Evolutionary conservation across 2,329 filamentous ascomycete genomes (phyloP).

Genomic region (Monosporascus sp.): DNA sequence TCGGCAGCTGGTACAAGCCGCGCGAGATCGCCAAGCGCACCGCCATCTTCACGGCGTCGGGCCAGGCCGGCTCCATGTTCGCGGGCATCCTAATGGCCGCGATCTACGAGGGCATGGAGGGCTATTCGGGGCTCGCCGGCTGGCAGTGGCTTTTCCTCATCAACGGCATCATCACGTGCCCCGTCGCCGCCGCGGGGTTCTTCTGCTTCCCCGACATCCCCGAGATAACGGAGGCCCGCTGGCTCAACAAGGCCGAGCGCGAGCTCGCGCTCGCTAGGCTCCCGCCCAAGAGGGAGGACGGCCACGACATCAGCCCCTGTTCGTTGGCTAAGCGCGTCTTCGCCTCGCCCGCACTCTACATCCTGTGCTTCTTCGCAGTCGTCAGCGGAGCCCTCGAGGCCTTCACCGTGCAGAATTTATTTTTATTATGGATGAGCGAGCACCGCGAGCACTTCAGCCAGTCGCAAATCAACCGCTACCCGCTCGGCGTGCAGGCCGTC

Average conservation of each 20-base stretch:
- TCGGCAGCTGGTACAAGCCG: constrained; percentile 27
- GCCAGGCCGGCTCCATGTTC: constrained; percentile 43
- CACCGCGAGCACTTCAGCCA: no score
- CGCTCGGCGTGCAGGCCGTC: constrained; percentile 1
- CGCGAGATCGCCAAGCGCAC: constrained; percentile 39
- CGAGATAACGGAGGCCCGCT: neutral
- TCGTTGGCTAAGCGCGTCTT: no score
- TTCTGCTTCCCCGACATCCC: constrained; percentile 28
- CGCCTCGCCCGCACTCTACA: no score
- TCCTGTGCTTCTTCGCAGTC: no score
- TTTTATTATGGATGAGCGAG: neutral
- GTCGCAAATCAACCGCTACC: neutral
- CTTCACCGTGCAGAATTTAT: constrained; percentile 7
- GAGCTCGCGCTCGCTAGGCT: no score
- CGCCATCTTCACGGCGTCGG: constrained; percentile 42
- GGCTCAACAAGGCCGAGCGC: neutral
- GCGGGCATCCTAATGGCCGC: constrained; percentile 45
- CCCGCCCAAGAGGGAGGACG: no score
- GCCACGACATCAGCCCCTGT: no score
- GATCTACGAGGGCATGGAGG: constrained; percentile 43
- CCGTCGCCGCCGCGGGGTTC: constrained; percentile 40
- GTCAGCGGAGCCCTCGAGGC: neutral
- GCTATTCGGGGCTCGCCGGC: constrained; percentile 37
- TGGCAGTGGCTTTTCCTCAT: constrained; percentile 50
- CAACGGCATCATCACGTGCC: neutral